These are phyloP conservation scores for Lagerstroemia fauriei DNA, from an alignment of 441 rosid genomes.

Conservation along the genomic window DNA sequence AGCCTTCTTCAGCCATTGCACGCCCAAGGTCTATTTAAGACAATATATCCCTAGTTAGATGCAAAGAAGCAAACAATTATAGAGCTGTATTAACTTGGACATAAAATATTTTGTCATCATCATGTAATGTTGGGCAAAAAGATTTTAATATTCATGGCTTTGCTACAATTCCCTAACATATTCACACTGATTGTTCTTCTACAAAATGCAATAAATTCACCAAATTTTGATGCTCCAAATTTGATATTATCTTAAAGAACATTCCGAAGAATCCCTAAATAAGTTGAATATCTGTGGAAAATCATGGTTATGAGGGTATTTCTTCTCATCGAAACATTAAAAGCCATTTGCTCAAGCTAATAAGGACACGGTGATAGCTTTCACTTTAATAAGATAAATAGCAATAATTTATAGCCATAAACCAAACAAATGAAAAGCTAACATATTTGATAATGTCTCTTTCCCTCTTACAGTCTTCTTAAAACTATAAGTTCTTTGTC, in stretches of 20 bases:
- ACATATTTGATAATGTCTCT: neutral
- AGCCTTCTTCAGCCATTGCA: conserved; percentile 71
- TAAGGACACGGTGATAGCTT: neutral
- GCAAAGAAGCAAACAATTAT: neutral
- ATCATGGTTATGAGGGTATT: neutral
- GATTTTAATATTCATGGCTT: neutral
- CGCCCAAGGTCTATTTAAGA: conserved; percentile 81
- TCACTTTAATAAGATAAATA: neutral
- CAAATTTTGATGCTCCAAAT: neutral
- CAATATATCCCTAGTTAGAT: conserved; percentile 58
- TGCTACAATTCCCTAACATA: neutral
- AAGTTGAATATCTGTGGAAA: neutral
- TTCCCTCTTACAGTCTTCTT: neutral
- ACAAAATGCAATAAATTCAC: no score
- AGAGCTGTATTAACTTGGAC: no score
- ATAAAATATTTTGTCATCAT: neutral
- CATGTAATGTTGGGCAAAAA: neutral
- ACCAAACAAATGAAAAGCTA: neutral
- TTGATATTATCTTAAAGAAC: neutral
- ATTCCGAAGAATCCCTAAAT: neutral
- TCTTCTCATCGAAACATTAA: neutral
- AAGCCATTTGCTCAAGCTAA: neutral
- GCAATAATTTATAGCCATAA: neutral
- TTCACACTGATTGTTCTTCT: neutral
- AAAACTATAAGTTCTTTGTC: no score